These are phyloP conservation scores for Hypoxylon sp. DNA, from an alignment of 2,329 filamentous ascomycete species.

Conservation along the genomic window DNA sequence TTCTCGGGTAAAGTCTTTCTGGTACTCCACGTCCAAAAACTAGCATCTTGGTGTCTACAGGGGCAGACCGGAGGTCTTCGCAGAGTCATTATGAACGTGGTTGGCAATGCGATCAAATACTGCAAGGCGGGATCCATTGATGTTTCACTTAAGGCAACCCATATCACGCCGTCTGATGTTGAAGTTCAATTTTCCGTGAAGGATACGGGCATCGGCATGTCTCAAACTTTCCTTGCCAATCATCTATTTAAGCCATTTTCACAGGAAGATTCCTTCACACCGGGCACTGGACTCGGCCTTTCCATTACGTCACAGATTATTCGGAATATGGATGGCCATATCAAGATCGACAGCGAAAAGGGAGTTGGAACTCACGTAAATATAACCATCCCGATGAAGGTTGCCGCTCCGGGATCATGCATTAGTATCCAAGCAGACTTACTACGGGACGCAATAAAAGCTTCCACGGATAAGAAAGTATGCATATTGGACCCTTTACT, in stretches of 20 bases:
- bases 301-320: slow-evolving; percentile 67
- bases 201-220: slow-evolving; percentile 70
- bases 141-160: slow-evolving; percentile 47
- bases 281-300: slow-evolving; percentile 67
- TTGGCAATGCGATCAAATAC: slow-evolving; percentile 71
- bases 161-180: slow-evolving; percentile 31
- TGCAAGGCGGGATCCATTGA: slow-evolving; percentile 61
- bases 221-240: slow-evolving; percentile 63
- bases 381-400: slow-evolving; percentile 52
- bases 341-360: slow-evolving; percentile 62
- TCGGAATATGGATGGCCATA: slow-evolving; percentile 63
- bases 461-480: slow-evolving; percentile 23
- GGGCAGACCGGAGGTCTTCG: slow-evolving; percentile 45
- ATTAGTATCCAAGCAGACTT: slow-evolving; percentile 8
- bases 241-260: slow-evolving; percentile 67
- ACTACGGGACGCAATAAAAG: slow-evolving; percentile 43
- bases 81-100: slow-evolving; percentile 69
- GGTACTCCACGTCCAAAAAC: slow-evolving; percentile 32
- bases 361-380: slow-evolving; percentile 62
- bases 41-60: slow-evolving; percentile 27
- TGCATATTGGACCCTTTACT: slow-evolving; percentile 28
- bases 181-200: slow-evolving; percentile 55
- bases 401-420: neutral
- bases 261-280: slow-evolving; percentile 66
- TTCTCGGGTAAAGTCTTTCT: slow-evolving; percentile 36